phyloP scores from a whole-genome alignment of 2,329 filamentous ascomycete genomes.

The Ceratocystis eucalypticola region DNA sequence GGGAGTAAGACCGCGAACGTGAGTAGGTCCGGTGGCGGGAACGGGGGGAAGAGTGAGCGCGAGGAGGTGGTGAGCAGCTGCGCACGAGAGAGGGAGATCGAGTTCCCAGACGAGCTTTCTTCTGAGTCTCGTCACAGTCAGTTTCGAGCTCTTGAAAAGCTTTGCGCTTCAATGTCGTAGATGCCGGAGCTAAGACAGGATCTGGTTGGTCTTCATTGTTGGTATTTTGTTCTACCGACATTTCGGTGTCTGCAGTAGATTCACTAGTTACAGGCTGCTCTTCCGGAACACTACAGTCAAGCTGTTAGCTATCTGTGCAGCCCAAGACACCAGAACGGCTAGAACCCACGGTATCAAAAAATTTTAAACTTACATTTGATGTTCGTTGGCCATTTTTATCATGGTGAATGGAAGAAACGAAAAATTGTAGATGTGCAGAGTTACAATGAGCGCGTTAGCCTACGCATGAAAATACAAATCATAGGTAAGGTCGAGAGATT shows the following conservation, averaged over 20 bases:
- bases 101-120: slow-evolving; percentile 13
- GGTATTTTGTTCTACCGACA: neutral
- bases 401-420: neutral
- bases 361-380: neutral
- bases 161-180: slow-evolving; percentile 15
- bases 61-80: neutral
- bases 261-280: neutral
- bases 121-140: slow-evolving; percentile 1
- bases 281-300: neutral
- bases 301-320: neutral
- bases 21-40: slow-evolving; percentile 7
- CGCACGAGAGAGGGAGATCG: neutral
- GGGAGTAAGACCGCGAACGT: slow-evolving; percentile 1
- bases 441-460: no score
- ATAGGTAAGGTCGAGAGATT: neutral
- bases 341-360: neutral
- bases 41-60: neutral
- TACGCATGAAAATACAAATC: no score
- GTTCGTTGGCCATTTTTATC: neutral
- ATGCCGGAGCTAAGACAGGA: neutral
- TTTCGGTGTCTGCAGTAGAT: neutral
- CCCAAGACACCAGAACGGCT: neutral
- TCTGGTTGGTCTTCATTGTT: neutral
- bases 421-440: no score
- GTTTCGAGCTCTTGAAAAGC: slow-evolving; percentile 11